Conservation (phyloP, 331 rosid species). For the Rhamnella rubrinervis region DNA sequence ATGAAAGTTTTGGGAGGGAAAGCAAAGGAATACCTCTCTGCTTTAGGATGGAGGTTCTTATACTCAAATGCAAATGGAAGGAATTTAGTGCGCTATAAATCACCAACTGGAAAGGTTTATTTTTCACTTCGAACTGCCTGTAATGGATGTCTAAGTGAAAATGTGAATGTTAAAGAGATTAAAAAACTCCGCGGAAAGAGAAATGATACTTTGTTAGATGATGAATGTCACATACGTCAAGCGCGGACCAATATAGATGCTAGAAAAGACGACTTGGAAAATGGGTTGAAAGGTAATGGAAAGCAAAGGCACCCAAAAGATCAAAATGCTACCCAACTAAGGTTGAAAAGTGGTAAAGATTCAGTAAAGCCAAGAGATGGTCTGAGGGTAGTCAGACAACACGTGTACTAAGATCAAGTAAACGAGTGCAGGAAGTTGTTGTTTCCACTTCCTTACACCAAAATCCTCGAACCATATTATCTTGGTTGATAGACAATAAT, state of each 20-base stretch:
- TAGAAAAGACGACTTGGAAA: slow-evolving; percentile 14
- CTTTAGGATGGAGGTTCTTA: slow-evolving; percentile 50
- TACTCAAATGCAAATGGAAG: slow-evolving; percentile 5
- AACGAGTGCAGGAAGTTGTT: slow-evolving; percentile 61
- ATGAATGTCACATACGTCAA: slow-evolving; percentile 38
- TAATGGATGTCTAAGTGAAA: slow-evolving; percentile 34
- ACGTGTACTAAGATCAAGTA: slow-evolving; percentile 49
- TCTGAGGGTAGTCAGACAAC: slow-evolving; percentile 12
- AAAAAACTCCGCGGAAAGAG: slow-evolving; percentile 10
- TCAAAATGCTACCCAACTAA: slow-evolving; percentile 28
- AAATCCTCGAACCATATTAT: slow-evolving; percentile 60
- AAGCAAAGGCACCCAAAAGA: slow-evolving; percentile 17
- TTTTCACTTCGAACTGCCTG: slow-evolving; percentile 52
- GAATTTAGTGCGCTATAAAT: slow-evolving; percentile 31
- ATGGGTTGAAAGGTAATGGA: slow-evolving; percentile 21
- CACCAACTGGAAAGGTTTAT: slow-evolving; percentile 39
- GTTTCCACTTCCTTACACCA: slow-evolving; percentile 38
- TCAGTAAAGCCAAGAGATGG: slow-evolving; percentile 12
- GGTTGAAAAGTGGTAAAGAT: slow-evolving; percentile 22
- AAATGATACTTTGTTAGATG: slow-evolving; percentile 10
- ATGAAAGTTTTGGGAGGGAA: slow-evolving; percentile 24
- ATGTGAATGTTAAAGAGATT: slow-evolving; percentile 7
- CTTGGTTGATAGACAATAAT: slow-evolving; percentile 76
- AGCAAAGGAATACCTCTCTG: slow-evolving; percentile 50
- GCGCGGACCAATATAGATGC: slow-evolving; percentile 25